Evolutionary conservation across 2,329 filamentous ascomycete species (phyloP), one percentile per base, ranked within the genome.

Genomic region (Chrysoporthe deuterocubensis): DNA sequence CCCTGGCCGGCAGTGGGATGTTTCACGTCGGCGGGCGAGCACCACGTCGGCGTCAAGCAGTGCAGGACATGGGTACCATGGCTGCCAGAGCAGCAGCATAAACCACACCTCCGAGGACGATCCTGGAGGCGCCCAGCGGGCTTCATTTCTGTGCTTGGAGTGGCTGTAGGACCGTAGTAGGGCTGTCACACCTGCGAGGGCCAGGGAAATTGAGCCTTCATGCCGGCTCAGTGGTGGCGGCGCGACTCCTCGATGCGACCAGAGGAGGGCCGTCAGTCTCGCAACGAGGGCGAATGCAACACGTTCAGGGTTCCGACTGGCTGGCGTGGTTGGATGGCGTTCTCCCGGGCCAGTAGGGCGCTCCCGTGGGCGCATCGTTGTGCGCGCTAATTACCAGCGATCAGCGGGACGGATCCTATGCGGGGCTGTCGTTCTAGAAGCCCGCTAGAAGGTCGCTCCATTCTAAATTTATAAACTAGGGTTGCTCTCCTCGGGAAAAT

Each of bases 161-260:
- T 34, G 21, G 50, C 50, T 16, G 13, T 26, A 32, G 9, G 13
- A 32, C n/a, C 9, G 54, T 42, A n/a, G 43, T 32, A 61, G 43
- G 16, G 43, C 59, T 8, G 16, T 26, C 59, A 46, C 43, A 61
- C 42, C 59, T n/a, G 21, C 26, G 14, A 46, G 42, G 32, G 40
- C 42, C 21, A 34, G 59, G 43, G 42, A 61, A 61, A 61, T 61
- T 61, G 59, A 61, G 21, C 5, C 21, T 61, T 61, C 21, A 61
- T 61, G 59, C 40, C 21, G 21, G 7, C 4, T 40, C 18, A n/a
- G 13, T 57, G 3, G 34, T 57, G 54, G 18, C 32, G 6, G 9
- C 34, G 54, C 34, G 52, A 34, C 32, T 26, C 26, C 26, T 8
- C 16, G 16, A 57, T 40, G 32, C 54, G 8, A 57, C 34, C 54